Conservation (phyloP, 305 asterid genomes). For the Fraxinus floribunda region DNA sequence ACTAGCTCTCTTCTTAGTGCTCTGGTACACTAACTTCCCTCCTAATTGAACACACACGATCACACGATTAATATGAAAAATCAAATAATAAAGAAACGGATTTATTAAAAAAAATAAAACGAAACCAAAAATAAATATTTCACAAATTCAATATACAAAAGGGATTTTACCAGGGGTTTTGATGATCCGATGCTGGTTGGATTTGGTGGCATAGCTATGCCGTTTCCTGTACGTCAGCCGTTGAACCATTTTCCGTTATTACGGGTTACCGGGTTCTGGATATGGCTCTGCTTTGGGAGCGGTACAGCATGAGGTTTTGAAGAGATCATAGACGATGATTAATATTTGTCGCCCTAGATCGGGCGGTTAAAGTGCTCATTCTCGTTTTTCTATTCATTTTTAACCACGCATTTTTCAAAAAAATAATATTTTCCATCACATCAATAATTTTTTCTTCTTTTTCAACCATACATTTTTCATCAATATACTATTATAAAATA, state of each 20-base stretch:
- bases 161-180: neutral
- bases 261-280: neutral
- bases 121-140: neutral
- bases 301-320: neutral
- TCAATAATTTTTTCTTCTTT: no score
- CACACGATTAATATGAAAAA: neutral
- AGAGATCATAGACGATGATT: neutral
- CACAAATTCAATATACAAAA: neutral
- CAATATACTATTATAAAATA: no score
- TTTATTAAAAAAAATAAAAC: neutral
- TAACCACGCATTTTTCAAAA: no score
- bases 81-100: neutral
- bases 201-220: slow-evolving; percentile 5
- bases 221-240: slow-evolving; percentile 1
- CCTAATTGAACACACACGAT: slow-evolving; percentile 7
- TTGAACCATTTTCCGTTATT: neutral
- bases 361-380: neutral
- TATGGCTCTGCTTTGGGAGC: neutral
- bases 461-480: no score
- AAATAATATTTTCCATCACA: no score
- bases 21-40: slow-evolving; percentile 11
- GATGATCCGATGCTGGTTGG: neutral
- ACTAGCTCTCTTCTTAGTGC: slow-evolving; percentile 22
- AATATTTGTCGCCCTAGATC: neutral
- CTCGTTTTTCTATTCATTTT: no score